Percentiles rank a stretch among this genome's conserved stretches.
These are phyloP conservation scores for Gossypium gossypioides DNA, from an alignment of 441 rosid species.

Conservation along the genomic window DNA sequence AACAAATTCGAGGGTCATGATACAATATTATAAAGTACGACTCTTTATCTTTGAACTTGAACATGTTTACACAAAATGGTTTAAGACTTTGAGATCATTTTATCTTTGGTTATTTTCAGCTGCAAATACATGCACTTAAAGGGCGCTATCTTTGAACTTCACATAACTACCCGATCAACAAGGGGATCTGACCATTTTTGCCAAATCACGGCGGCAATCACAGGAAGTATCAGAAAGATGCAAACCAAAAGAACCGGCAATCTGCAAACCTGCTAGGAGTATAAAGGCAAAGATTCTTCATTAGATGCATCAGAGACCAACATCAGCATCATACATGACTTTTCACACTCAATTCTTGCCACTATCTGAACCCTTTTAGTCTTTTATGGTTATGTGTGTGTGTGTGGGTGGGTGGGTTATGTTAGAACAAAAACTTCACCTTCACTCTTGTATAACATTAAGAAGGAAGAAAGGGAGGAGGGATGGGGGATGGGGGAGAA, in stretches of 20 bases:
- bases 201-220: neutral
- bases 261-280: constrained; percentile 13
- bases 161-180: neutral
- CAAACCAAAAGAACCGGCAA: constrained; percentile 7
- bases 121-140: neutral
- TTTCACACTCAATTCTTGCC: neutral
- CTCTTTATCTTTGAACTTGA: neutral
- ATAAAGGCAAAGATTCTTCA: neutral
- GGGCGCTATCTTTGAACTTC: neutral
- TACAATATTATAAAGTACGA: neutral
- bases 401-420: too few species aligned
- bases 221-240: neutral
- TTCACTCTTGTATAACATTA: neutral
- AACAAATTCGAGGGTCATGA: neutral
- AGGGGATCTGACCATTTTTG: constrained; percentile 6
- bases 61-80: neutral
- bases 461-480: neutral
- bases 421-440: neutral
- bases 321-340: neutral
- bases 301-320: constrained; percentile 6
- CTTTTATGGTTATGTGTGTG: neutral
- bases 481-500: neutral
- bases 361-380: neutral
- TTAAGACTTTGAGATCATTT: neutral
- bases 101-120: neutral